phyloP scores from a whole-genome alignment of 2,329 filamentous ascomycete species.

The Alternaria brassicicola region DNA sequence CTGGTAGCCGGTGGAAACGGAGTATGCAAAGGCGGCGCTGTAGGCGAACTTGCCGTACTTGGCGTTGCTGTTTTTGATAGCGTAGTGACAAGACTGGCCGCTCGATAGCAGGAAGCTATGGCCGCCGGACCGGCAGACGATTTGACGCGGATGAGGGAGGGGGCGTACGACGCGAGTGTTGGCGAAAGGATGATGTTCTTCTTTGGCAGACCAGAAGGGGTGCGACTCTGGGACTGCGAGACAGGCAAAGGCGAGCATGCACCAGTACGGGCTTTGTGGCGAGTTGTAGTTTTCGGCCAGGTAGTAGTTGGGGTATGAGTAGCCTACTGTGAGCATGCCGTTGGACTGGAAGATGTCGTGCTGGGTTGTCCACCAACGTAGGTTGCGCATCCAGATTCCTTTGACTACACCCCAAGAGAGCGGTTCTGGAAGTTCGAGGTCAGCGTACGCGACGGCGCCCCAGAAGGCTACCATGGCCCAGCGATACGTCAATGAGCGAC shows the following conservation, averaged over 20 bases:
- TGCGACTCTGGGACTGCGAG: conserved; percentile 71
- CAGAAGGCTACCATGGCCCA: conserved; percentile 87
- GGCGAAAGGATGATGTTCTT: conserved; percentile 64
- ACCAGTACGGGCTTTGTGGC: conserved; percentile 76
- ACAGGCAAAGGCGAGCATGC: conserved; percentile 77
- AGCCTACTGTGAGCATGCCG: conserved; percentile 77
- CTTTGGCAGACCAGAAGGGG: conserved; percentile 74
- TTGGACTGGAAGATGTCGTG: conserved; percentile 75
- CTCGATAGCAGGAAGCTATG: conserved; percentile 75
- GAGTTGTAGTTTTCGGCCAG: conserved; percentile 86
- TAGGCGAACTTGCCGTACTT: conserved; percentile 84
- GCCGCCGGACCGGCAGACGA: conserved; percentile 71
- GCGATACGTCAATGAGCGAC: conserved; percentile 78
- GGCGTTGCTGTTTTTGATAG: conserved; percentile 79
- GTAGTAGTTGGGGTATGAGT: conserved; percentile 80
- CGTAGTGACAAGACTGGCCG: conserved; percentile 81
- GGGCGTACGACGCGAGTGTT: conserved; percentile 65
- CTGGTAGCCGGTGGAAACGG: conserved; percentile 76
- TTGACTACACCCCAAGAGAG: conserved; percentile 81
- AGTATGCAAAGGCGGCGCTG: conserved; percentile 76
- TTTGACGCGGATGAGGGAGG: conserved; percentile 73
- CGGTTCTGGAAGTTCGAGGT: conserved; percentile 72
- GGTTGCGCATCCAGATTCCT: conserved; percentile 73
- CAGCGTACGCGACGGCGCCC: conserved; percentile 77
- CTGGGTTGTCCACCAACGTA: conserved; percentile 81